phyloP scores from a whole-genome alignment of 2,329 filamentous ascomycete genomes.

The Aspergillus sp. region DNA sequence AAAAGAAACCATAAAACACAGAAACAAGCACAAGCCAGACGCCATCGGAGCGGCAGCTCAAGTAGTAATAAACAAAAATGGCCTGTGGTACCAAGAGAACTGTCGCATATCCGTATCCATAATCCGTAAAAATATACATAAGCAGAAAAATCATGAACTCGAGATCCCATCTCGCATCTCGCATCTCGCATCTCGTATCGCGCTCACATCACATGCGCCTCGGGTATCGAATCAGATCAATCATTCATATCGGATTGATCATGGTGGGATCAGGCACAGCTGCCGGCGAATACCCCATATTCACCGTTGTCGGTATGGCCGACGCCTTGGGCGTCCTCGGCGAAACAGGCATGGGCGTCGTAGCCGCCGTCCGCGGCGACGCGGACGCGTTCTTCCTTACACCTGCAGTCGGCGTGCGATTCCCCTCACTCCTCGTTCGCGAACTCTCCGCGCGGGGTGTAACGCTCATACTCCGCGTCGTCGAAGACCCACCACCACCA shows the following conservation, averaged over 20 bases:
- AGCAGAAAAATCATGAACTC: constrained; percentile 6
- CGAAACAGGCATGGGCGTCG: constrained; percentile 7
- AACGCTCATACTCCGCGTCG: constrained; percentile 27
- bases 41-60: background rate
- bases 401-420: constrained; percentile 30
- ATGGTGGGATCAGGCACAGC: constrained; percentile 37
- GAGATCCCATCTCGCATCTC: constrained; percentile 15
- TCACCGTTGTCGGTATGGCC: background rate
- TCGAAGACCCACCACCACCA: background rate
- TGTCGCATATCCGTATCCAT: background rate
- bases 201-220: too few relatives aligned
- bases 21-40: background rate
- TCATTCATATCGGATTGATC: constrained; percentile 39
- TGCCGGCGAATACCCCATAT: constrained; percentile 20
- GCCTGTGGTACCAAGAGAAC: constrained; percentile 8
- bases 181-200: constrained; percentile 31
- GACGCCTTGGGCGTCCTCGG: constrained; percentile 15
- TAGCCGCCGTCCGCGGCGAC: constrained; percentile 14
- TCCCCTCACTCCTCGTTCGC: constrained; percentile 37
- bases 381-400: constrained; percentile 15
- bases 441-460: constrained; percentile 35
- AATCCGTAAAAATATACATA: constrained; percentile 8
- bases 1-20: too few relatives aligned
- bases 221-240: too few relatives aligned
- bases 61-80: background rate